A percentile compares a stretch with the other conserved stretches of the same genome.
Conservation (phyloP, 1,139 yeast species). For the Zygosaccharomyces pseudobailii region DNA sequence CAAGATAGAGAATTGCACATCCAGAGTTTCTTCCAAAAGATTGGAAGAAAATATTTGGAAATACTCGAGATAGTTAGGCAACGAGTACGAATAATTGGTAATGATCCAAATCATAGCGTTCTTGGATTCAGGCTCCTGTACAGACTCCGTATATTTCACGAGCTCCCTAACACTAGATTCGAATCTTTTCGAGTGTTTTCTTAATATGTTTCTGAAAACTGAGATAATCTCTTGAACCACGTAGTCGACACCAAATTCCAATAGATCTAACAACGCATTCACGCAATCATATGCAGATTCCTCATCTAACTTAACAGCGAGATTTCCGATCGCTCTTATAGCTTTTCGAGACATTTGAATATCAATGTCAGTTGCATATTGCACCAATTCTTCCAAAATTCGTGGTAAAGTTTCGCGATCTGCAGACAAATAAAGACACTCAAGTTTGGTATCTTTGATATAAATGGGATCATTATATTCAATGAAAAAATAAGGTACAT, state of each 20-base stretch:
- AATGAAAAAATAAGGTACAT: slow-evolving; percentile 75
- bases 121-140: slow-evolving; percentile 76
- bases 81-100: slow-evolving; percentile 57
- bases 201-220: slow-evolving; percentile 68
- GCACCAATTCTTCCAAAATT: slow-evolving; percentile 73
- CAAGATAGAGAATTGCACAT: slow-evolving; percentile 68
- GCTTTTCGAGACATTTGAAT: slow-evolving; percentile 83
- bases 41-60: slow-evolving; percentile 22
- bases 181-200: slow-evolving; percentile 62
- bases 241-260: slow-evolving; percentile 64
- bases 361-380: slow-evolving; percentile 83
- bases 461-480: slow-evolving; percentile 81
- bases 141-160: slow-evolving; percentile 39
- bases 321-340: slow-evolving; percentile 81
- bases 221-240: slow-evolving; percentile 77
- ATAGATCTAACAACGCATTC: slow-evolving; percentile 53
- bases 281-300: slow-evolving; percentile 61
- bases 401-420: slow-evolving; percentile 53
- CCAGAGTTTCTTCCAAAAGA: slow-evolving; percentile 46
- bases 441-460: slow-evolving; percentile 85
- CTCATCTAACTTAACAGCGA: slow-evolving; percentile 69
- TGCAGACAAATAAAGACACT: slow-evolving; percentile 76
- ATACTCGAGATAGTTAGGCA: slow-evolving; percentile 23
- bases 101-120: slow-evolving; percentile 79
- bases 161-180: slow-evolving; percentile 33